Base-by-base conservation (phyloP, 2,329 filamentous ascomycete species). In the Xylariaceae sp. region DNA sequence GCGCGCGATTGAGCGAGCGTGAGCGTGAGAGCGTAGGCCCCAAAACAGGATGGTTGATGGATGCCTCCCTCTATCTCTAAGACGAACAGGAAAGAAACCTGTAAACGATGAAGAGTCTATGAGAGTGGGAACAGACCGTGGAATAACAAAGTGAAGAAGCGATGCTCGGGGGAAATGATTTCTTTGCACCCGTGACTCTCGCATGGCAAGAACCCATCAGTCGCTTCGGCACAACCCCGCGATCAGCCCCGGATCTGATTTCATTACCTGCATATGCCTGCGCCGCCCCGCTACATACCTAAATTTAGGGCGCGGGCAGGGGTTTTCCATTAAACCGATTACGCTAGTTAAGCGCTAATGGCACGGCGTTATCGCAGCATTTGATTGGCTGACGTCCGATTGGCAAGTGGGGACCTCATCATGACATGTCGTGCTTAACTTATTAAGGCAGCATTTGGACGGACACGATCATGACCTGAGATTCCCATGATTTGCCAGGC, bases 211-310 rank as follows among this genome's bases (percentile, higher is more conserved):
- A 43, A 29, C 5, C n/a, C 3, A 19, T 15, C 18, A 19, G 9
- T 6, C 8, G 12, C 40, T 42, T 42, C 19, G 12, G 22, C 10
- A 18, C 41, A 43, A 52, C 50, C 50, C 50, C 50, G 50, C 50
- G 50, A 22, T 47, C 44, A n/a, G 29, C 22, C 22, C 26, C 13
- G 42, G 26, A 46, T 4, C 29, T 22, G 39, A n/a, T 36, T 26
- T 36, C 43, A 19, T 18, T 22, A 37, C 36, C 34, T 47, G 49
- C 49, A 51, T 51, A 41, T 26, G 41, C 43, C 29, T 47, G 29
- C 15, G 30, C 26, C 19, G 34, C 44, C 29, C 30, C 29, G 44
- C 44, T 47, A 36, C 34, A 18, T 49, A 6, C 47, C 47, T 42
- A 36, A 45, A 34, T 32, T 32, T 45, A 45, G 42, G 12, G 29